phyloP scores from a whole-genome alignment of 2,329 filamentous ascomycete genomes.

The Aspergillus fischeri region DNA sequence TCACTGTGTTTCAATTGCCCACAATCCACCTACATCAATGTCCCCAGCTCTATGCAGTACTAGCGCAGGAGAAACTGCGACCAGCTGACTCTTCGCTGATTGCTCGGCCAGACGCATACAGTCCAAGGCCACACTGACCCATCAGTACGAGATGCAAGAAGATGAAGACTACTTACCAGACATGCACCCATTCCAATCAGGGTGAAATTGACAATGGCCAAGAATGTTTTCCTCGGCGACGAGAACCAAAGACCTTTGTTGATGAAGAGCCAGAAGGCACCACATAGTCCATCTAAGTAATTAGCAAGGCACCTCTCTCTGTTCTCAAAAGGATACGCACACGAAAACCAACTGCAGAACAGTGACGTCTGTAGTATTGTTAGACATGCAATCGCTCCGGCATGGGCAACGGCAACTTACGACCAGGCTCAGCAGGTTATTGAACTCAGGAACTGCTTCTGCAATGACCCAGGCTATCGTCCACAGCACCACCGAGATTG shows the following conservation, averaged over 20 bases:
- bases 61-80: constrained; percentile 24
- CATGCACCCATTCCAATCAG: constrained; percentile 19
- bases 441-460: constrained; percentile 65
- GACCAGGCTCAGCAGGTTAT: constrained; percentile 59
- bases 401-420: constrained; percentile 9
- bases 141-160: not conserved
- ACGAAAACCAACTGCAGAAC: constrained; percentile 64
- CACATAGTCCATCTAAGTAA: constrained; percentile 11
- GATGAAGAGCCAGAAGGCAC: constrained; percentile 34
- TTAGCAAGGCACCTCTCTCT: constrained; percentile 3
- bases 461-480: constrained; percentile 62
- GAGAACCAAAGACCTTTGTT: constrained; percentile 30
- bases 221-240: constrained; percentile 23
- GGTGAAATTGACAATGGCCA: constrained; percentile 23
- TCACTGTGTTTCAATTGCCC: not conserved
- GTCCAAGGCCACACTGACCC: constrained; percentile 22
- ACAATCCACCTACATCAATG: too few species aligned
- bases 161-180: constrained; percentile 10
- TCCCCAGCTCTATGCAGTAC: constrained; percentile 12
- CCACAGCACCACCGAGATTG: constrained; percentile 53
- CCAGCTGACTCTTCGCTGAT: constrained; percentile 22
- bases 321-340: constrained; percentile 6
- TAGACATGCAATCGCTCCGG: not conserved
- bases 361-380: constrained; percentile 40
- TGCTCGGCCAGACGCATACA: constrained; percentile 23